A percentile compares a stretch with the other conserved stretches of the same genome.
Conservation (phyloP, 1,284 basidiomycete species). For the Cryptococcus floricola region DNA sequence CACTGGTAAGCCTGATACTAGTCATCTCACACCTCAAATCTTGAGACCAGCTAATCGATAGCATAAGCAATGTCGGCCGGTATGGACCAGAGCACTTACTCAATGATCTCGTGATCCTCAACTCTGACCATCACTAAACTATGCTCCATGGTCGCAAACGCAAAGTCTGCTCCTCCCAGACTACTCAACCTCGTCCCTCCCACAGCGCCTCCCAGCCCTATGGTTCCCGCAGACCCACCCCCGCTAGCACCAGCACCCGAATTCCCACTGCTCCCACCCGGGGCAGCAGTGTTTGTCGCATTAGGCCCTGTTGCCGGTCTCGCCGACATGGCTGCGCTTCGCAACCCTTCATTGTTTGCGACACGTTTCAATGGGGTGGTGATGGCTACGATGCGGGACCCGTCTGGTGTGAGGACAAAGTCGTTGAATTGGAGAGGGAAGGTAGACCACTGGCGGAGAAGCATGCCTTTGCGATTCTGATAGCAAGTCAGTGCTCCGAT, state of each 20-base stretch:
- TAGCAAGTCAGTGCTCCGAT: no score
- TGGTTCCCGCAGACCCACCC: background rate
- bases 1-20: constrained; percentile 78
- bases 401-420: constrained; percentile 81
- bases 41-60: constrained; percentile 19
- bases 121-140: constrained; percentile 34
- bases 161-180: constrained; percentile 3
- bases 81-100: constrained; percentile 20
- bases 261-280: background rate
- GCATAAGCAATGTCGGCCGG: background rate
- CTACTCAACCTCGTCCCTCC: background rate
- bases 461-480: constrained; percentile 54
- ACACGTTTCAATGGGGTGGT: constrained; percentile 59
- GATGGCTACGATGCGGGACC: constrained; percentile 73
- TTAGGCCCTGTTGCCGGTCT: background rate
- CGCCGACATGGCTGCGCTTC: constrained; percentile 34
- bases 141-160: constrained; percentile 41
- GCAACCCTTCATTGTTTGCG: constrained; percentile 35
- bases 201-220: background rate
- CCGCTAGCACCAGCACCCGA: background rate
- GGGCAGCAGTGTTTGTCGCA: no score
- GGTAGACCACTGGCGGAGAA: constrained; percentile 64
- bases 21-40: constrained; percentile 62
- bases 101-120: constrained; percentile 34
- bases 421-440: constrained; percentile 83